A percentile compares a stretch with the other conserved stretches of the same genome.
Evolutionary conservation across 2,329 filamentous ascomycete genomes (phyloP).

Genomic region (Aspergillus uvarum): DNA sequence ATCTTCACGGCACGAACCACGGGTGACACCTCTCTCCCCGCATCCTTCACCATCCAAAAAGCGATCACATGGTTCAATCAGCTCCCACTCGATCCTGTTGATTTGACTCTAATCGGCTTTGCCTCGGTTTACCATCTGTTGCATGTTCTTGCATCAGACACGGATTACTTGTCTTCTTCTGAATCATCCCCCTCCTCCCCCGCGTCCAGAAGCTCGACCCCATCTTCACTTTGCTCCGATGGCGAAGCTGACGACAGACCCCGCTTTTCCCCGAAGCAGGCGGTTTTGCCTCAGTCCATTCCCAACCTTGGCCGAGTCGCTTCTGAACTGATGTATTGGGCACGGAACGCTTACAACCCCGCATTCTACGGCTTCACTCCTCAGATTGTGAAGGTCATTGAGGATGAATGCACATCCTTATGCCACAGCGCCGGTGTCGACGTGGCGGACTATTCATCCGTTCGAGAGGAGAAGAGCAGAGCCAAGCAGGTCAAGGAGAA

Average conservation of each 20-base stretch:
- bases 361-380: slow-evolving; percentile 44
- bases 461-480: slow-evolving; percentile 25
- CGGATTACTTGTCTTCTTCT: slow-evolving; percentile 38
- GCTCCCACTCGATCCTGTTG: slow-evolving; percentile 44
- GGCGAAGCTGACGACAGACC: slow-evolving; percentile 28
- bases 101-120: slow-evolving; percentile 44
- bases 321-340: slow-evolving; percentile 45
- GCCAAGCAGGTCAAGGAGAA: slow-evolving; percentile 22
- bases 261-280: slow-evolving; percentile 5
- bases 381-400: slow-evolving; percentile 38
- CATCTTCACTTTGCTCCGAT: slow-evolving; percentile 22
- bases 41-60: slow-evolving; percentile 40
- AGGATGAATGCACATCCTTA: slow-evolving; percentile 38
- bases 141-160: slow-evolving; percentile 42
- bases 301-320: slow-evolving; percentile 41
- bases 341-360: slow-evolving; percentile 46
- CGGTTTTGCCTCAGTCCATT: slow-evolving; percentile 24
- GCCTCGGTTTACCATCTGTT: slow-evolving; percentile 44
- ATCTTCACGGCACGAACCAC: slow-evolving; percentile 45
- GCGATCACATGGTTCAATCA: slow-evolving; percentile 45
- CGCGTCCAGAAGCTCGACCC: slow-evolving; percentile 22
- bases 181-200: slow-evolving; percentile 32
- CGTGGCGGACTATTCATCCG: slow-evolving; percentile 29
- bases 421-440: slow-evolving; percentile 39
- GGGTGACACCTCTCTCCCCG: slow-evolving; percentile 33